phyloP scores from a whole-genome alignment of 352 stramenopile species.

The Phytophthora boehmeriae region DNA sequence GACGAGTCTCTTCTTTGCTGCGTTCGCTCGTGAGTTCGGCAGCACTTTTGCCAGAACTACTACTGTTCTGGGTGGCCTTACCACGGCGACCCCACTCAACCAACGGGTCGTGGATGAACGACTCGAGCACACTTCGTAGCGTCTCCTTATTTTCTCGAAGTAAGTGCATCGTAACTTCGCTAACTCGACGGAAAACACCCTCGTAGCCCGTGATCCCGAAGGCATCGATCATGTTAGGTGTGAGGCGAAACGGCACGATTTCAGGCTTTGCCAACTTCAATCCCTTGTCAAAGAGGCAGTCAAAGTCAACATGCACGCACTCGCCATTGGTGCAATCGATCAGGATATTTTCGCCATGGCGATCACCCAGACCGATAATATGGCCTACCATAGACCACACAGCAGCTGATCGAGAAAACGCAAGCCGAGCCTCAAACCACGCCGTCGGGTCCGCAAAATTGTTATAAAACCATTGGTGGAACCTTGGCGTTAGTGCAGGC shows the following conservation, averaged over 20 bases:
- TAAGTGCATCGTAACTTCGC: slow-evolving; percentile 91
- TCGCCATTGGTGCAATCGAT: slow-evolving; percentile 97
- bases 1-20: slow-evolving; percentile 86
- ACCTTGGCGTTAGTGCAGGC: slow-evolving; percentile 91
- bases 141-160: slow-evolving; percentile 97
- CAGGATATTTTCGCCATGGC: slow-evolving; percentile 99
- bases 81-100: slow-evolving; percentile 90
- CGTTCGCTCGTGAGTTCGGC: slow-evolving; percentile 68
- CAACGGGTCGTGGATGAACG: slow-evolving; percentile 98
- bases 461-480: slow-evolving; percentile 99
- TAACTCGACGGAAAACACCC: slow-evolving; percentile 93
- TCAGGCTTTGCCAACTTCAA: slow-evolving; percentile 96
- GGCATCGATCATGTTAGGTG: slow-evolving; percentile 99
- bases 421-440: slow-evolving; percentile 97
- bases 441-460: slow-evolving; percentile 97
- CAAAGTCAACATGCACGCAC: slow-evolving; percentile 99
- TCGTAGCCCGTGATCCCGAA: slow-evolving; percentile 98
- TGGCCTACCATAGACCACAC: slow-evolving; percentile 98
- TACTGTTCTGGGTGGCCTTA: slow-evolving; percentile 63
- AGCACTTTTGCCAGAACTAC: slow-evolving; percentile 26
- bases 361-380: slow-evolving; percentile 93
- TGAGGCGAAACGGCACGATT: slow-evolving; percentile 99
- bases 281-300: slow-evolving; percentile 99
- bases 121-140: slow-evolving; percentile 98
- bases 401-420: slow-evolving; percentile 88